Evolutionary conservation across 2,329 filamentous ascomycete species (phyloP), one percentile per base, ranked within the genome.

Genomic region (Bipolaris victoriae): DNA sequence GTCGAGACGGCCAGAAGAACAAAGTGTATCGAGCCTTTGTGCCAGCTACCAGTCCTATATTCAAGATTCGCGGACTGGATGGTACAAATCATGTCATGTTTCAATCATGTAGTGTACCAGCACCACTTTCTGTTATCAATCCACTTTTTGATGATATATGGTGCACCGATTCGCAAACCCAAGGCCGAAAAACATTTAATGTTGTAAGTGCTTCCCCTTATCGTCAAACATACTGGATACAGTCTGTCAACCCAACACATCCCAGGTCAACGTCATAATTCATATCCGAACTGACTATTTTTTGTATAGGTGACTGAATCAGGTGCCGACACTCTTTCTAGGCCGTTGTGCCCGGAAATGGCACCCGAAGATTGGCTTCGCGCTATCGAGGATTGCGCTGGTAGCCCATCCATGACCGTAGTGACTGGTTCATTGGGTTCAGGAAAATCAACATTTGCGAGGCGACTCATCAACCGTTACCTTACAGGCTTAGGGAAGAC

Each of bases 371-470:
- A 83, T 81, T 20, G 79, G 80, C 24, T 67, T 84, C 49, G 81
- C 75, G 10, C 73, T 76, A 43, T 76, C 67, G 35, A 66, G 65
- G 10, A 78, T 73, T 47, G 76, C 73, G 37, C 71, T 31, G 50
- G 71, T 68, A 13, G 72, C 67, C 6, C 71, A 75, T 44, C 74
- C 74, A 2, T 77, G 79, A 79, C 86, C 6, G 79, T 92, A 59
- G 78, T 91, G 2, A 88, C 88, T 48, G 90, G 90, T 0, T 85
- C 88, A 0, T 90, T 91, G 62, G 87, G 85, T 0, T 86, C 89
- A 2, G 90, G 90, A 2, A 93, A 93, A 69, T 92, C 90, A 1
- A 92, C 89, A 0, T 90, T 92, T 70, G 84, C 85, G 11, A 85
- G 84, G 46, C 74, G 91, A 4, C 78, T 93, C 2, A 77, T 83